Evolutionary conservation across 176 grass and related monocot species (phyloP), one percentile per base, ranked within the genome.

Genomic region (Cymbopogon citratus): DNA sequence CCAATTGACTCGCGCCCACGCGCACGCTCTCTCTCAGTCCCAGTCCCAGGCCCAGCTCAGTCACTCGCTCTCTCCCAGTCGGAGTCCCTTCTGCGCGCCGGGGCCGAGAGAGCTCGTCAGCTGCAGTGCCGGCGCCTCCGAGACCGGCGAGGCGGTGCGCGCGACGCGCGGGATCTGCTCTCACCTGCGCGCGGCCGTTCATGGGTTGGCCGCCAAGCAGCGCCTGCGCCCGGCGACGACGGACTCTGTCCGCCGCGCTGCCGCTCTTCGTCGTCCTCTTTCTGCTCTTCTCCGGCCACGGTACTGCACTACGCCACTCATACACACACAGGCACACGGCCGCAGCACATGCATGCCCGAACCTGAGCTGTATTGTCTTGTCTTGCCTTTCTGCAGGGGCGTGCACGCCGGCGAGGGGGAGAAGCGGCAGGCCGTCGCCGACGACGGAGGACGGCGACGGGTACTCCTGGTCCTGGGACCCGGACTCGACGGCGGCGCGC

Each of bases 381-480:
- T 33, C 6, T 24, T 15, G n/a, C 5, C 40, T 16, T 36, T 9
- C 14, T 83, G 57, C 88, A 86, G 88, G 88, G 51, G 21, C 24
- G 46, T 51, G 84, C 79, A 26, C 74, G 75, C 26, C 88, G 79
- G 69, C 66, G 38, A 73, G 48, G 15, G 12, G 63, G 33, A 18
- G 3, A 5, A 0, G 57, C 16, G 25, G 43, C 14, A 2, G 27
- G 12, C 81, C 15, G 33, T 34, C 13, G 43, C 12, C 11, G 41
- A 29, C 60, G 59, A 26, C 60, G 60, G 13, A 4, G 36, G 18
- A 7, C 12, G 40, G 70, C 15, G 63, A 65, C 2, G 23, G 63
- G 24, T 25, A 46, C 83, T 72, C 69, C 9, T 91, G 87, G 82
- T 67, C 69, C 16, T 91, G 87, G 82, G 90, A 68, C 21, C 75